These are phyloP conservation scores for Hemisphaericaspora lyxosophila DNA, from an alignment of 1,139 yeast species.

Conservation along the genomic window DNA sequence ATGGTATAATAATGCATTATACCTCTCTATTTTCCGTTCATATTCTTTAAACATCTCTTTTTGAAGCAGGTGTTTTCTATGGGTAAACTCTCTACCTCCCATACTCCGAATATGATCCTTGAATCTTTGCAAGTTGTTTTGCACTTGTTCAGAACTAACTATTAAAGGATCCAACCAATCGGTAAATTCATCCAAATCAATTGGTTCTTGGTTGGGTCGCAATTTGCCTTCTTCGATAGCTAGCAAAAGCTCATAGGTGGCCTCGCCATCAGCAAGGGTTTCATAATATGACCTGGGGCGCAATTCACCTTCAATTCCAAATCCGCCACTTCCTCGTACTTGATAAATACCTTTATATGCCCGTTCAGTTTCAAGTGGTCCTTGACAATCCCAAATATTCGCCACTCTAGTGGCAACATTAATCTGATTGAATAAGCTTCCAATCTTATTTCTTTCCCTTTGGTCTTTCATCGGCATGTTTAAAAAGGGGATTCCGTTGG, in stretches of 20 bases:
- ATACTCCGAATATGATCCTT: conserved; percentile 3
- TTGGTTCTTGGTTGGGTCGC: neutral
- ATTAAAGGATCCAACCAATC: conserved; percentile 29
- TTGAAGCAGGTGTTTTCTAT: conserved; percentile 24
- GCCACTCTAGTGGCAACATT: conserved; percentile 21
- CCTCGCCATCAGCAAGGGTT: conserved; percentile 30
- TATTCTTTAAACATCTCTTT: conserved; percentile 24
- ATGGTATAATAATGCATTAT: conserved; percentile 15
- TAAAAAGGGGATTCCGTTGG: conserved; percentile 38
- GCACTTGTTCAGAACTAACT: conserved; percentile 18
- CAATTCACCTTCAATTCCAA: conserved; percentile 27
- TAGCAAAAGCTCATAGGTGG: conserved; percentile 36
- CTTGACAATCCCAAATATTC: conserved; percentile 28
- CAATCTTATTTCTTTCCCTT: conserved; percentile 12
- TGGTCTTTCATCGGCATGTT: conserved; percentile 29
- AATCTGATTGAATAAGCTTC: conserved; percentile 34
- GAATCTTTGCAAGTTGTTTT: conserved; percentile 4
- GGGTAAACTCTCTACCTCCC: conserved; percentile 3
- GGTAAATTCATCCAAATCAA: conserved; percentile 6
- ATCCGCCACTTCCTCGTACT: conserved; percentile 35
- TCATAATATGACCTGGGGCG: conserved; percentile 31
- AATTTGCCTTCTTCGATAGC: conserved; percentile 8
- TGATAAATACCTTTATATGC: conserved; percentile 23
- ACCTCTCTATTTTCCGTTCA: conserved; percentile 19
- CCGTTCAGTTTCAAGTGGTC: conserved; percentile 10